phyloP scores from a whole-genome alignment of 2,329 filamentous ascomycete species.

The Dactylellina haptotyla region DNA sequence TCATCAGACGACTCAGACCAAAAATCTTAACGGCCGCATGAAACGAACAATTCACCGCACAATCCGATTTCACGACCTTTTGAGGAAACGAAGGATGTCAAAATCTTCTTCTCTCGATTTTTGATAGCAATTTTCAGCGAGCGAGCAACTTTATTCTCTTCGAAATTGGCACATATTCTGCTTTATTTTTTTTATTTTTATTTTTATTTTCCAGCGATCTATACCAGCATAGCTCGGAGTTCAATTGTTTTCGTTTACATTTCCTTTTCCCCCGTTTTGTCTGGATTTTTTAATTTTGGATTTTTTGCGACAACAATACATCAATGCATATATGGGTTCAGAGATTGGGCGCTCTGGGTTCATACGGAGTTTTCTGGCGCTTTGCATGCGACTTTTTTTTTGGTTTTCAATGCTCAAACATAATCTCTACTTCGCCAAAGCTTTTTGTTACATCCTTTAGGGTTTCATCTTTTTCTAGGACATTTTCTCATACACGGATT shows the following conservation, averaged over 20 bases:
- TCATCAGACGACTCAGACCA: not conserved
- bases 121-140: constrained; percentile 51
- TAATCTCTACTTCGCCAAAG: constrained; percentile 16
- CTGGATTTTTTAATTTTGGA: constrained; percentile 23
- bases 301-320: constrained; percentile 33
- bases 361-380: constrained; percentile 48
- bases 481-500: constrained; percentile 22
- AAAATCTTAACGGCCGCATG: constrained; percentile 43
- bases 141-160: constrained; percentile 39
- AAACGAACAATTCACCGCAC: constrained; percentile 21
- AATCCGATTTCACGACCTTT: constrained; percentile 47
- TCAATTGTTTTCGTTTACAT: constrained; percentile 39
- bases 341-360: constrained; percentile 19
- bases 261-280: no score
- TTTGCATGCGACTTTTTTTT: constrained; percentile 19
- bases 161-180: constrained; percentile 24
- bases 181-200: constrained; percentile 3
- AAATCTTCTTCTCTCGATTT: constrained; percentile 43
- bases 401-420: not conserved
- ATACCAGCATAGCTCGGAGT: constrained; percentile 53
- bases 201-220: constrained; percentile 34
- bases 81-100: constrained; percentile 46
- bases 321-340: constrained; percentile 37
- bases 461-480: constrained; percentile 49
- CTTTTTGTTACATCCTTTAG: constrained; percentile 3